Conservation (phyloP, 768 basidiomycete genomes). For the Macrolepiota fuliginosa region DNA sequence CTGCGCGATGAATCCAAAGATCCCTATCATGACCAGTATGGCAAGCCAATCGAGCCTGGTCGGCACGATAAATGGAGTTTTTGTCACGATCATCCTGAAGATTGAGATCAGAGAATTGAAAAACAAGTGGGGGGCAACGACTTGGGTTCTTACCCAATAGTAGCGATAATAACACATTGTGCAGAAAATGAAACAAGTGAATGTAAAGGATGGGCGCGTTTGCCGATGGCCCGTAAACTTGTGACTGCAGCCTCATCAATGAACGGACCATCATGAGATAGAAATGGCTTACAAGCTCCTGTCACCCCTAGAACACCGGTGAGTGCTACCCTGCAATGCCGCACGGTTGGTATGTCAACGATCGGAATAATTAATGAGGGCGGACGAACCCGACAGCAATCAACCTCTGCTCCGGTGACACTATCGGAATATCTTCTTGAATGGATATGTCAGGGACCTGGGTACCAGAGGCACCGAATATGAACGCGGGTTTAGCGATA, state of each 20-base stretch:
- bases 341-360: not conserved
- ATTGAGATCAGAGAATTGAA: not conserved
- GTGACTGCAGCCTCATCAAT: conserved; percentile 23
- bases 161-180: conserved; percentile 41
- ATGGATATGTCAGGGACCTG: not conserved
- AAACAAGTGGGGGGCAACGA: not conserved
- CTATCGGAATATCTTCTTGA: conserved; percentile 21
- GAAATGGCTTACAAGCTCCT: conserved; percentile 56
- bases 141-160: conserved; percentile 26
- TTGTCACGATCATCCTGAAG: conserved; percentile 39
- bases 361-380: not conserved
- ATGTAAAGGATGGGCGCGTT: conserved; percentile 69
- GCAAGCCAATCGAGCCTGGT: conserved; percentile 37
- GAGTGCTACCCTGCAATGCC: conserved; percentile 47
- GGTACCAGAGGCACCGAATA: conserved; percentile 52
- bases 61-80: conserved; percentile 39
- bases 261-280: not conserved
- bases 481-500: conserved; percentile 72
- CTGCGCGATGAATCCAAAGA: conserved; percentile 50
- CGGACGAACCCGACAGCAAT: conserved; percentile 53
- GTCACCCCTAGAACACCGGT: conserved; percentile 65
- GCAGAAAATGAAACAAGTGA: conserved; percentile 61
- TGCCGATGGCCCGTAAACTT: conserved; percentile 58
- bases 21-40: conserved; percentile 42
- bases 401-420: conserved; percentile 40